A percentile compares a stretch with the other conserved stretches of the same genome.
Evolutionary conservation across 2,329 filamentous ascomycete genomes (phyloP).

Genomic region (Falciphora oryzae): DNA sequence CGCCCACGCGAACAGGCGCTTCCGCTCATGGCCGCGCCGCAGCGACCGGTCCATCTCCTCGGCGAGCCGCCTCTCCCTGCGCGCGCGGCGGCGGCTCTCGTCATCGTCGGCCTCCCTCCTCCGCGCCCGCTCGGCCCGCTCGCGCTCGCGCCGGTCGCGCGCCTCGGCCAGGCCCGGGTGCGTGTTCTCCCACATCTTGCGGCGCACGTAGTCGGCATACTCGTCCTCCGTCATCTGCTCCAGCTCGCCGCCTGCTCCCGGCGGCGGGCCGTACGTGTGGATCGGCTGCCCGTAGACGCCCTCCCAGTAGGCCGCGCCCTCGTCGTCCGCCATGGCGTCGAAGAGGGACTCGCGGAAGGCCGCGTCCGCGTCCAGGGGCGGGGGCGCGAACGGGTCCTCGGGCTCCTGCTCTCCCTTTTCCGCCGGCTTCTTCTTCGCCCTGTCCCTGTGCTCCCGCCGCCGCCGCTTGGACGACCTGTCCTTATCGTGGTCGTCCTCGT

Average conservation of each 20-base stretch:
- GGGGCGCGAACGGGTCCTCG: conserved; percentile 38
- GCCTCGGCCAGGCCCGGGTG: conserved; percentile 79
- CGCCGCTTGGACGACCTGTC: neutral
- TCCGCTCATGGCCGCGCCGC: conserved; percentile 58
- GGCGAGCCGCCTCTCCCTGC: conserved; percentile 39
- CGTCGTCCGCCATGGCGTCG: conserved; percentile 94
- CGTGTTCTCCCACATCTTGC: conserved; percentile 93
- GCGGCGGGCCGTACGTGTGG: conserved; percentile 56
- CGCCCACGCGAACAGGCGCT: conserved; percentile 46
- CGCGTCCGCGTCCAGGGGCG: conserved; percentile 56
- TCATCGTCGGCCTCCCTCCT: conserved; percentile 27
- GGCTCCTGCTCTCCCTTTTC: conserved; percentile 6
- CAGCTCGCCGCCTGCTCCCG: conserved; percentile 41
- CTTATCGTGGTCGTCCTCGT: neutral
- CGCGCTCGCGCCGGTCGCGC: conserved; percentile 54
- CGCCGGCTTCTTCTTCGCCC: conserved; percentile 1
- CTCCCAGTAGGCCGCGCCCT: conserved; percentile 93
- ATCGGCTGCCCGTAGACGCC: conserved; percentile 94
- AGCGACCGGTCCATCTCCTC: conserved; percentile 65
- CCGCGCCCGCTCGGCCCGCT: conserved; percentile 34
- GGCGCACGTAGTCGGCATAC: conserved; percentile 79
- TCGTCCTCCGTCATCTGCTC: conserved; percentile 91
- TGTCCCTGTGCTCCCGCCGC: neutral
- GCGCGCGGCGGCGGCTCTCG: conserved; percentile 35
- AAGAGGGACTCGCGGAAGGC: conserved; percentile 94